Evolutionary conservation across 768 basidiomycete genomes (phyloP).

Genomic region (Termitomyces sp.): DNA sequence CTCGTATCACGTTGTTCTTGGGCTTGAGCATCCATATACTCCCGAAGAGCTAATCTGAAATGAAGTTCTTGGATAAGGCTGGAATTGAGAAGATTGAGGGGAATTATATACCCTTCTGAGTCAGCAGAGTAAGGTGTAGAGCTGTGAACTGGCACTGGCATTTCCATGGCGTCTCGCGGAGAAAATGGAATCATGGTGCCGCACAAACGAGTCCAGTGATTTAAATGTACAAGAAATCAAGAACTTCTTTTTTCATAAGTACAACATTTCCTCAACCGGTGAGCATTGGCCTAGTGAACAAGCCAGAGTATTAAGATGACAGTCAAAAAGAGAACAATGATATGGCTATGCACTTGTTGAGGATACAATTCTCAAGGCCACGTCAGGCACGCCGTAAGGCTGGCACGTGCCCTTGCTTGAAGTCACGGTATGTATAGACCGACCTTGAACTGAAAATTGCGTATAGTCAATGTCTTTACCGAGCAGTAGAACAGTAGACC

Average conservation of each 20-base stretch:
- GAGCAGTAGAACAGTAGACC: neutral
- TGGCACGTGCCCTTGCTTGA: neutral
- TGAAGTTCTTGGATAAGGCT: neutral
- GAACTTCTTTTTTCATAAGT: neutral
- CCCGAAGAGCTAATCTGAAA: neutral
- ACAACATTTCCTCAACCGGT: neutral
- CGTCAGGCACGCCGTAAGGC: no score
- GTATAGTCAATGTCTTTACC: neutral
- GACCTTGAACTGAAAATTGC: no score
- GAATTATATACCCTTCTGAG: conserved; percentile 1
- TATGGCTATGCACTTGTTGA: neutral
- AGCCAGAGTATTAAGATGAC: neutral
- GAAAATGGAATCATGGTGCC: neutral
- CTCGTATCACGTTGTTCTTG: neutral
- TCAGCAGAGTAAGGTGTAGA: conserved; percentile 1
- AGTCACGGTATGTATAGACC: no score
- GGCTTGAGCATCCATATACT: neutral
- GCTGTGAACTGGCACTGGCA: neutral
- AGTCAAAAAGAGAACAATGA: neutral
- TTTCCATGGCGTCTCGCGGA: neutral
- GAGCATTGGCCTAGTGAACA: neutral
- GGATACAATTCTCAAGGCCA: neutral
- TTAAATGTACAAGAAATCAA: neutral
- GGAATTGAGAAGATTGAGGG: neutral
- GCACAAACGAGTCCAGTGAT: neutral